Base-by-base conservation (phyloP, 1,284 basidiomycete species). In the Sporisorium scitamineum region DNA sequence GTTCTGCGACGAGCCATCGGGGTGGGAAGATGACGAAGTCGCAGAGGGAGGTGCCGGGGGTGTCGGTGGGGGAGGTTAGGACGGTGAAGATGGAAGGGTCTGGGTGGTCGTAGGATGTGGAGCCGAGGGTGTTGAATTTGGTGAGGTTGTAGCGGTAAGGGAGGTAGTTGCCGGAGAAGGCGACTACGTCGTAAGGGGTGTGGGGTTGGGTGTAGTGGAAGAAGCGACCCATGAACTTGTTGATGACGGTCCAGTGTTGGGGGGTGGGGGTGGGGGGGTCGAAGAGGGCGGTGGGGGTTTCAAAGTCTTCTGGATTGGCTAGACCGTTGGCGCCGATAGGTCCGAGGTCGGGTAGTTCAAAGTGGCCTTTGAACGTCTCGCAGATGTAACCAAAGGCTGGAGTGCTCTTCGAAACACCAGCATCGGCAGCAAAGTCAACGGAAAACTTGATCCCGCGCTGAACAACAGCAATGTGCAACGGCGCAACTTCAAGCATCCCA, bases 181-280 rank as follows among this genome's bases (percentile, higher is more conserved):
- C 90, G 48, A 92, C 91, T 31, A 92, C 91, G 79, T 92, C 91
- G 83, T 91, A 92, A 0, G 91, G 90, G 1, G 90, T 90, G 80
- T 91, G 90, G 50, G 90, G 87, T 76, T 91, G 90, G 53, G 86
- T 86, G 78, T 89, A 90, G 8, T 85, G 82, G 80, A 89, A 90
- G 16, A 90, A 85, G 80, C 89, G 86, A 7, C 90, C 90, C 65
- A 88, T 87, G 26, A 91, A 87, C 83, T 90, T 90, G 79, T 70
- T 78, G n/a, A 62, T 48, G 42, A 67, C 70, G 4, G 55, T 47
- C 70, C 70, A 81, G 18, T 88, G 86, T 16, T 86, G 88, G 70
- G 18, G 8, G 37, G 3, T 34, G 10, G 34, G 14, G 34, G 34
- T 34, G 7, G 13, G 90, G 89, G 68, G 90, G 61, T 91, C 90